Evolutionary conservation across 768 basidiomycete genomes (phyloP).

Genomic region (Tricholoma matsutake): DNA sequence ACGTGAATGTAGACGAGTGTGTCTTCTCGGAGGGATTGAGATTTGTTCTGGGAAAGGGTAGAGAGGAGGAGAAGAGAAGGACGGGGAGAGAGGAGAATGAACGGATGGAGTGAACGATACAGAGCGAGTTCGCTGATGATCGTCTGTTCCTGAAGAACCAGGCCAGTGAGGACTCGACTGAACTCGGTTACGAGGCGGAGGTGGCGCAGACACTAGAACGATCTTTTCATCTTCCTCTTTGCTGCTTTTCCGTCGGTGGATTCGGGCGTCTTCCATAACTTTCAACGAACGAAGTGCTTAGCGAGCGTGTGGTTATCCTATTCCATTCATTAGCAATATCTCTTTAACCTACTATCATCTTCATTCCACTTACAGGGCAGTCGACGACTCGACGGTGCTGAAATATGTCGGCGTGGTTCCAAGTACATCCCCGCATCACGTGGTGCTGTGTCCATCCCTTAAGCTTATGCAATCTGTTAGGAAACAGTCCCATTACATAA

Average conservation of each 20-base stretch:
- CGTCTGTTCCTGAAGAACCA: no score
- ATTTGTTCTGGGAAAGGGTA: conserved; percentile 9
- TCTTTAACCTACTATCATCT: no score
- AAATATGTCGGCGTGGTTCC: no score
- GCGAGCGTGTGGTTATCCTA: no score
- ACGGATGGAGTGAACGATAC: conserved; percentile 48
- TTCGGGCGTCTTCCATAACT: conserved; percentile 13
- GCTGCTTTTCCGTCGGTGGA: conserved; percentile 46
- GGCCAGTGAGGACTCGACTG: conserved; percentile 29
- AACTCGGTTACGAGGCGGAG: conserved; percentile 25
- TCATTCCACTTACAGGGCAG: no score
- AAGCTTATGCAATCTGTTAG: no score
- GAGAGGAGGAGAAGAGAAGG: conserved; percentile 18
- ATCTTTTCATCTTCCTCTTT: conserved; percentile 36
- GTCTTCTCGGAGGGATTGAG: conserved; percentile 32
- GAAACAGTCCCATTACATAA: no score
- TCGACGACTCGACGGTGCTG: no score
- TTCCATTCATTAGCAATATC: no score
- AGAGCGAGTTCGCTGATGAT: conserved; percentile 40
- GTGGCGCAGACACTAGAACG: conserved; percentile 16
- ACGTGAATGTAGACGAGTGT: conserved; percentile 80
- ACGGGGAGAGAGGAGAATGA: conserved; percentile 49
- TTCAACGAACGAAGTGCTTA: no score
- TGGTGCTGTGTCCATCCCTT: no score
- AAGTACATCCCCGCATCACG: no score